Base-by-base conservation (phyloP, 2,329 filamentous ascomycete genomes). In the Orbilia quercus region DNA sequence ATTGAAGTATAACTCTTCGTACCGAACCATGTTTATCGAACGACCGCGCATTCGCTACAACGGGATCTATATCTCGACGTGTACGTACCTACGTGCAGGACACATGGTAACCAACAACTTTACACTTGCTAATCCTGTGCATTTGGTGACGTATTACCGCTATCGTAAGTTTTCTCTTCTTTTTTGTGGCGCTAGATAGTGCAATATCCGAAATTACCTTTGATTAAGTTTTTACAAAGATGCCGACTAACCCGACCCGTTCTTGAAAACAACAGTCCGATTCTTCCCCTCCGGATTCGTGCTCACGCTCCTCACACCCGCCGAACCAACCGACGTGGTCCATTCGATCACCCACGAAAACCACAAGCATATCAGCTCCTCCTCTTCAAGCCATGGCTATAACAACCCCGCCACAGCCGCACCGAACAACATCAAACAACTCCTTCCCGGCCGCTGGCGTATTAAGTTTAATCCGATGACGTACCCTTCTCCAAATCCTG, bases 91-190 rank as follows among this genome's bases (percentile, higher is more conserved):
- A 54, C 90, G 95, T 22, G 84, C 91, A 0, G 95, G 95, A 31
- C 90, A 90, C 70, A 85, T 89, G 9, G 89, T 88, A 1, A 85
- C 86, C 18, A 89, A 88, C 75, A 88, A 88, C 62, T 82, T 90
- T 16, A 89, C 90, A 0, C 96, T 93, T 91, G 84, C 83, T 78
- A 89, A 86, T 22, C 93, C 93, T 7, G 90, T 98, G 36, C 92
- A 96, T 80, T 96, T 98, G 69, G 92, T 99, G 53, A 99, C 95
- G 0, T 99, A 98, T 82, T 99, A 96, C 82, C 91, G 95, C 67
- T 99, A 98, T 81, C 86, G 70, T 74, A 47, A 54, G 70, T 44
- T 12, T 45, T 7, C 16, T 40, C 9, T 31, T 31, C 9, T 31
- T 31, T 31, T 31, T 31, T 31, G 4, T 9, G 9, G n/a, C 5